Base-by-base conservation (phyloP, 768 basidiomycete genomes). In the Termitomyces sp. region DNA sequence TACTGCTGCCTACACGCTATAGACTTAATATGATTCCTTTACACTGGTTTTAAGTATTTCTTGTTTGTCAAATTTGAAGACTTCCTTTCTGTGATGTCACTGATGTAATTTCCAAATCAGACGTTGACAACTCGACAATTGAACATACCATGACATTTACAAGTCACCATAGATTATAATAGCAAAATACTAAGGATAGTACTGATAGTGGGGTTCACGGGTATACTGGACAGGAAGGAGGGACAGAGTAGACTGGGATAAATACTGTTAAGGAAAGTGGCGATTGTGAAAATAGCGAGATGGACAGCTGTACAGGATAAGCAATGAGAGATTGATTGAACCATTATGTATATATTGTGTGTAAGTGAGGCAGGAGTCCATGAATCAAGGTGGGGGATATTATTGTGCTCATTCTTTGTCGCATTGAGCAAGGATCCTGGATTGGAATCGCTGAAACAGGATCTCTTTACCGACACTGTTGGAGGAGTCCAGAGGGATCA, bases 401-500 rank as follows among this genome's bases (percentile, higher is more conserved):
- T 12, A 20, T 10, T 13, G 41, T 42, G 41, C 20, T 42, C 27
- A 29, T n/a, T 18, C 36, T 18, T n/a, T 39, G 1, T 39, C 12
- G 18, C 3, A 36, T n/a, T 18, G 18, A 39, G 18, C 37, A 36
- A 18, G 18, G 37, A 18, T 39, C 37, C 18, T n/a, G 32, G 32
- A 34, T 34, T 10, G 18, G 37, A 37, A 37, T 37, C 7, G 37
- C 18, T 20, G n/a, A 20, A 20, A 41, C 39, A 20, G 39, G 3
- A 24, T 24, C 24, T 36, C 26, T 9, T 24, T 52, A 49, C 1
- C 26, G 46, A 59, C 73, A 76, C 14, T 20, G 46, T 9, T 46
- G 55, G 3, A 72, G 65, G 34, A 71, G 37, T 4, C 69, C 64
- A 27, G 71, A 72, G 22, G 73, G 68, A 58, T 74, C 72, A 16